Evolutionary conservation across 306 rosid species (phyloP), one percentile per base, ranked within the genome.

Genomic region (Castanea mollissima): DNA sequence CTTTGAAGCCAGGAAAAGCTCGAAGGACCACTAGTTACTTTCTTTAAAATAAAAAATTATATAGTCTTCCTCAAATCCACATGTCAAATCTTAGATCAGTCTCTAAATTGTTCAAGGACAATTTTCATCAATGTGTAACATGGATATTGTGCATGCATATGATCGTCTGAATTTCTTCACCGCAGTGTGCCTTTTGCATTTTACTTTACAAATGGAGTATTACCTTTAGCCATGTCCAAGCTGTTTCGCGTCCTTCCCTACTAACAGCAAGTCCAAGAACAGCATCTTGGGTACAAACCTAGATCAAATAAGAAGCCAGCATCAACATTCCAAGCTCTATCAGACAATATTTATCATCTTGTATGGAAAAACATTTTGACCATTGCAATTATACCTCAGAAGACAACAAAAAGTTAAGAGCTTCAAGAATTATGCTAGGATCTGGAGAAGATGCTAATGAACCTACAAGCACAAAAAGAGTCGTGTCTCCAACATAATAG

Each of bases 271-370:
- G 88, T 74, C 98, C 98, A 71, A 77, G 79, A 78, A 87, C 86
- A 75, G 87, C 97, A 85, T 94, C 98, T 84, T 94, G 98, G 77
- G 87, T 92, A 8, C 97, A 91, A 71, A 92, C 98, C 97, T 94
- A 68, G 52, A 77, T 68, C 82, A 21, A 8, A 72, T 18, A 21
- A 21, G 23, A 21, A 80, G 41, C 38, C 38, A 34, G 38, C 38
- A 79, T 79, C 70, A 83, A 55, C 74, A 65, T 81, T 41, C 81
- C 23, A 78, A 81, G 67, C 80, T 79, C 78, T 71, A 54, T 77
- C 65, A 71, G 38, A 56, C 25, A 77, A 44, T 73, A 29, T n/a
- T 56, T 69, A 68, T 55, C 73, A 80, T 35, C 31, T 70, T 23
- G 27, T 38, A 31, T 55, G 38, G 14, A 59, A 46, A 74, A 51